Evolutionary conservation across 495 filamentous ascomycete species (phyloP).

Genomic region (Neurospora sp.): DNA sequence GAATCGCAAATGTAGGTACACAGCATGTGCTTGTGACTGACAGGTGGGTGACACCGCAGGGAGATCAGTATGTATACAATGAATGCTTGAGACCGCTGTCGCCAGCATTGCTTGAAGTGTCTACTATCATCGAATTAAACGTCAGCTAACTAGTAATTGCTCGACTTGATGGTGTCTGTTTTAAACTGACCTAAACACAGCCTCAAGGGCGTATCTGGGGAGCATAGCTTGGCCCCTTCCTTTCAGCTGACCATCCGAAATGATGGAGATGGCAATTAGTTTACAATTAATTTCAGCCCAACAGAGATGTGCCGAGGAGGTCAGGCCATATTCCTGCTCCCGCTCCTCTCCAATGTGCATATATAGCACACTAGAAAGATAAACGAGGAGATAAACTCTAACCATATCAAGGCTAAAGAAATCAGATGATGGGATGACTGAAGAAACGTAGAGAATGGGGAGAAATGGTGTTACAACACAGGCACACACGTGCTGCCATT

Average conservation of each 20-base stretch:
- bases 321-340: neutral
- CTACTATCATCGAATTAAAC: neutral
- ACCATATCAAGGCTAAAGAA: neutral
- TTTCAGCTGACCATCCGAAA: neutral
- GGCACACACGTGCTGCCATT: neutral
- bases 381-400: neutral
- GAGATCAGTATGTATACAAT: neutral
- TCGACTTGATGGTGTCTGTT: neutral
- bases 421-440: too few species aligned
- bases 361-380: neutral
- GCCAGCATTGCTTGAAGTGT: neutral
- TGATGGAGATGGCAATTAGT: neutral
- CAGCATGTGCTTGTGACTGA: neutral
- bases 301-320: neutral
- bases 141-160: neutral
- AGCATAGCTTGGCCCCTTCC: neutral
- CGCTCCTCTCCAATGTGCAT: neutral
- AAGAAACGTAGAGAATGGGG: neutral
- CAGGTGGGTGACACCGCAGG: neutral
- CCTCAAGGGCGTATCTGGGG: neutral
- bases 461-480: neutral
- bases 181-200: neutral
- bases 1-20: too few species aligned
- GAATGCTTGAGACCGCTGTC: neutral
- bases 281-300: neutral